A percentile compares a stretch with the other conserved stretches of the same genome.
phyloP scores from a whole-genome alignment of 306 rosid genomes.

The Hippophae rhamnoides region DNA sequence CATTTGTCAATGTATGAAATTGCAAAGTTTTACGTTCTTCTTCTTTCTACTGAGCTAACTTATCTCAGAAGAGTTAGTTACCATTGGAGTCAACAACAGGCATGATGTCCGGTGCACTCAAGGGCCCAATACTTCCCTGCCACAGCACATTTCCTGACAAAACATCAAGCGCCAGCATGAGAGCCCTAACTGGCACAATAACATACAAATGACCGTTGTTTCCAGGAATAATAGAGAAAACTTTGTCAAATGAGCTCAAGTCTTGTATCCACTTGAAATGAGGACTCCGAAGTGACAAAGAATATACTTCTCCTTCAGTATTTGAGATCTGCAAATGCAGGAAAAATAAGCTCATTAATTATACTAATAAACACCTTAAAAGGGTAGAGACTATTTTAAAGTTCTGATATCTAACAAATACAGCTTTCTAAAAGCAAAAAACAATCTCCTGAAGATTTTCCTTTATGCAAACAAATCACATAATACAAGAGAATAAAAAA shows the following conservation, averaged over 20 bases:
- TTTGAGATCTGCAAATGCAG: slow-evolving; percentile 48
- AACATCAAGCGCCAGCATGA: slow-evolving; percentile 61
- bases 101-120: slow-evolving; percentile 33
- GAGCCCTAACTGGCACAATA: slow-evolving; percentile 44
- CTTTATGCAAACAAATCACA: not conserved
- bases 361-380: too few relatives aligned
- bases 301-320: slow-evolving; percentile 59
- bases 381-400: too few relatives aligned
- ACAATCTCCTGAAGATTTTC: too few relatives aligned
- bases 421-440: too few relatives aligned
- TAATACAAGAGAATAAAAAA: not conserved
- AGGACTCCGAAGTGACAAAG: slow-evolving; percentile 43
- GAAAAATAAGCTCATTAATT: not conserved
- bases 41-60: not conserved
- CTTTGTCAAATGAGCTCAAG: slow-evolving; percentile 52
- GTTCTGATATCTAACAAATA: too few relatives aligned
- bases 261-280: slow-evolving; percentile 67
- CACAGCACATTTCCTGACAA: slow-evolving; percentile 56
- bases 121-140: slow-evolving; percentile 65
- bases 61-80: slow-evolving; percentile 8
- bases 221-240: slow-evolving; percentile 53
- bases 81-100: slow-evolving; percentile 79
- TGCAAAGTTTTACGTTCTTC: not conserved
- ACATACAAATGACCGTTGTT: slow-evolving; percentile 70
- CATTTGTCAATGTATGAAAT: not conserved